Percentiles rank a stretch among this genome's conserved stretches.
Evolutionary conservation across 1,284 basidiomycete species (phyloP).

Genomic region (Irpex rosettiformis): DNA sequence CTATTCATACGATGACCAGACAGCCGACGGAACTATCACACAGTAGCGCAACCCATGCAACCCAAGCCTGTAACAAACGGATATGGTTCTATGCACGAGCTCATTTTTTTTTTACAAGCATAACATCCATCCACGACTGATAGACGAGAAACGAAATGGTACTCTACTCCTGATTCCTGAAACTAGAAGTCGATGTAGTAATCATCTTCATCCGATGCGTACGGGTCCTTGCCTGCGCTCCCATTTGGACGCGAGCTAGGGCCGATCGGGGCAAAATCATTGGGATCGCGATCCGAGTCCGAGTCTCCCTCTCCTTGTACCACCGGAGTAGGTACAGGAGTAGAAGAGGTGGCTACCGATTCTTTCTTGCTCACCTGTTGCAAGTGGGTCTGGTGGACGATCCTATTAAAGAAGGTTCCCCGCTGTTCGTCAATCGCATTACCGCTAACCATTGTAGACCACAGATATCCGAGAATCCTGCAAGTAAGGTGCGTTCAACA

Average conservation of each 20-base stretch:
- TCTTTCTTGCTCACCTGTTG: background rate
- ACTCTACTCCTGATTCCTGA: background rate
- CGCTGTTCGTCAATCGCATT: constrained; percentile 28
- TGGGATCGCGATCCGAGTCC: constrained; percentile 23
- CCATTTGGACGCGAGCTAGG: background rate
- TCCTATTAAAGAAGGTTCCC: background rate
- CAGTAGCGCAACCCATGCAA: constrained; percentile 5
- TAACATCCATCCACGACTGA: no score
- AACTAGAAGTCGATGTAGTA: background rate
- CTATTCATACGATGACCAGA: constrained; percentile 8
- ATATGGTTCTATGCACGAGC: no score
- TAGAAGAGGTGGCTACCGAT: background rate
- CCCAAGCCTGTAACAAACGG: no score
- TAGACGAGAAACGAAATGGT: no score
- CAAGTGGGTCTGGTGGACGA: background rate
- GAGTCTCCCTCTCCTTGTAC: constrained; percentile 9
- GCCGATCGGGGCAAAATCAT: constrained; percentile 16
- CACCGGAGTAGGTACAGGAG: background rate
- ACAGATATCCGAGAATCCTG: constrained; percentile 25
- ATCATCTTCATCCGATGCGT: background rate
- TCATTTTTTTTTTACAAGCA: no score
- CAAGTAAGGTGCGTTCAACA: background rate
- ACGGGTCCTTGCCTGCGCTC: background rate
- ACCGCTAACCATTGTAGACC: constrained; percentile 25
- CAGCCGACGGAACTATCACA: constrained; percentile 33